Conservation (phyloP, 2,329 filamentous ascomycete species). For the Colletotrichum simmondsii region DNA sequence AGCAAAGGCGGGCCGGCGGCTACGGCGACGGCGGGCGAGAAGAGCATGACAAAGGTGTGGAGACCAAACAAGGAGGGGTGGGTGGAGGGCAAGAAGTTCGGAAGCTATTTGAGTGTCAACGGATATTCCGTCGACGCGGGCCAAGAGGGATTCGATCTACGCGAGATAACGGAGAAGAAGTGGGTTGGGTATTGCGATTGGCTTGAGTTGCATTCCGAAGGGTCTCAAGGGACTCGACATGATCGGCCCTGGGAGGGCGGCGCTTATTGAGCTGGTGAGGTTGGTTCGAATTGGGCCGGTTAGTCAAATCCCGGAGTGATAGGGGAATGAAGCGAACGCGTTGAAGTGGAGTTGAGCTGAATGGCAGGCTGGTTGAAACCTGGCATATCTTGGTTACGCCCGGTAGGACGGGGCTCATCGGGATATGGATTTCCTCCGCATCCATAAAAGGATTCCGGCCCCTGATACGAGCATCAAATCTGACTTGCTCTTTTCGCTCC, state of each 20-base stretch:
- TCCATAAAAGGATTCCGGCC: not conserved
- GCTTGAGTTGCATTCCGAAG: slow-evolving; percentile 23
- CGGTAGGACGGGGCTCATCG: not conserved
- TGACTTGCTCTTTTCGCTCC: not conserved
- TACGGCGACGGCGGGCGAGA: not conserved
- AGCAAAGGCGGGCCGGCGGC: not conserved
- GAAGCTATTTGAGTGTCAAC: slow-evolving; percentile 50
- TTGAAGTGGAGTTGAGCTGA: not conserved
- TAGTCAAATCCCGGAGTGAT: not conserved
- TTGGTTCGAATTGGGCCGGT: not conserved
- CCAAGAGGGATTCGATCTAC: slow-evolving; percentile 50
- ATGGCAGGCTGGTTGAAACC: not conserved
- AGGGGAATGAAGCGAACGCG: not conserved
- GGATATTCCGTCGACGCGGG: slow-evolving; percentile 48
- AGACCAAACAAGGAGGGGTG: slow-evolving; percentile 42
- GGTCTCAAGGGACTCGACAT: slow-evolving; percentile 13
- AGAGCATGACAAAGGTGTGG: slow-evolving; percentile 41
- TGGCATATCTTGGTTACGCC: not conserved
- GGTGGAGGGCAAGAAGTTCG: slow-evolving; percentile 36
- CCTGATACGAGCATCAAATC: not conserved
- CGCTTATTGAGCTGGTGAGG: slow-evolving; percentile 12
- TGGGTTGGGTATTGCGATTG: slow-evolving; percentile 42
- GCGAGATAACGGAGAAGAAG: slow-evolving; percentile 48
- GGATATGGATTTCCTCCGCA: not conserved
- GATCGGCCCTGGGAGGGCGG: slow-evolving; percentile 30